Conservation (phyloP, 1,284 basidiomycete genomes). For the Ustilago hordei region DNA sequence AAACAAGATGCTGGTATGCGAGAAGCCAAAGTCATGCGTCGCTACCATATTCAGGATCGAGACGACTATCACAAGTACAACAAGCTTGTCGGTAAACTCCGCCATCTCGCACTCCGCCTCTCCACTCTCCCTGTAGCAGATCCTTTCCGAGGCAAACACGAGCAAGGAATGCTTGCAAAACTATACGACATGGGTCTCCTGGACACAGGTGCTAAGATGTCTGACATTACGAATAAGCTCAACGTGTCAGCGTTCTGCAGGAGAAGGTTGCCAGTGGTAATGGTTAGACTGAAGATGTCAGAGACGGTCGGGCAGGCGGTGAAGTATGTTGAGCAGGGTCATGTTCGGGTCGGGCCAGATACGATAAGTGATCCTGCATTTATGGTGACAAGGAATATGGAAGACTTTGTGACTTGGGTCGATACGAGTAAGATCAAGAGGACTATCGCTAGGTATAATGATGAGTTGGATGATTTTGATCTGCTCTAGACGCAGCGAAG, state of each 20-base stretch:
- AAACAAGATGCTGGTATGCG: constrained; percentile 92
- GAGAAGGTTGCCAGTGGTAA: constrained; percentile 88
- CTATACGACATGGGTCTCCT: constrained; percentile 97
- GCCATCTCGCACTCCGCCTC: constrained; percentile 86
- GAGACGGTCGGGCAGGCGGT: constrained; percentile 97
- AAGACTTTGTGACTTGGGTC: constrained; percentile 99
- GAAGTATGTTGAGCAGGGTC: constrained; percentile 97
- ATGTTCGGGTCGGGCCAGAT: constrained; percentile 95
- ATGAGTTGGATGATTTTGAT: constrained; percentile 75
- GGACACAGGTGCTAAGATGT: constrained; percentile 73
- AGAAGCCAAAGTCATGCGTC: constrained; percentile 93
- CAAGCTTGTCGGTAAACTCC: constrained; percentile 88
- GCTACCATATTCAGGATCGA: constrained; percentile 79
- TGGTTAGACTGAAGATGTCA: constrained; percentile 93
- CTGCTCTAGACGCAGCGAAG: constrained; percentile 42
- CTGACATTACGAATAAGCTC: constrained; percentile 77
- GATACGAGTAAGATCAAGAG: constrained; percentile 97
- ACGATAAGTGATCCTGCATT: constrained; percentile 96
- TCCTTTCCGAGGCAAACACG: constrained; percentile 86
- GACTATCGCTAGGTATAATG: constrained; percentile 95
- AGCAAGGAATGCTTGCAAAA: constrained; percentile 88
- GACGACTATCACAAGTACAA: constrained; percentile 99
- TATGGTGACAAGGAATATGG: constrained; percentile 92
- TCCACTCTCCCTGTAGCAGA: constrained; percentile 90
- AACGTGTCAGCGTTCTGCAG: constrained; percentile 95